A percentile compares a stretch with the other conserved stretches of the same genome.
Conservation (phyloP, 192 early-diverging fungal genomes). For the Jimgerdemannia lactiflua region DNA sequence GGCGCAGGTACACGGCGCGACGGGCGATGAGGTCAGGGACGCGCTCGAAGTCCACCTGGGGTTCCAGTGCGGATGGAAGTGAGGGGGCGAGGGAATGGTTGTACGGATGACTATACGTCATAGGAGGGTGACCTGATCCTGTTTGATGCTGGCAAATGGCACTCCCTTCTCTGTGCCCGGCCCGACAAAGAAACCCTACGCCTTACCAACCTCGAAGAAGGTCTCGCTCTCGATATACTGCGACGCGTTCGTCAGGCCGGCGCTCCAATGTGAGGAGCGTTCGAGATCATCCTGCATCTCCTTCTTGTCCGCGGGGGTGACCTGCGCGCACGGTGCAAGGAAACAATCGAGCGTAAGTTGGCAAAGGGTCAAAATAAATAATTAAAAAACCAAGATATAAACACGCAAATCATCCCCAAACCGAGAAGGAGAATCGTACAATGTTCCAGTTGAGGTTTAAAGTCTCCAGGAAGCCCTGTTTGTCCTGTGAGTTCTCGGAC, state of each 20-base stretch:
- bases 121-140: neutral
- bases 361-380: neutral
- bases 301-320: slow-evolving; percentile 24
- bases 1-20: slow-evolving; percentile 57
- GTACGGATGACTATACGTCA: slow-evolving; percentile 35
- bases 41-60: slow-evolving; percentile 66
- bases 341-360: neutral
- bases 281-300: slow-evolving; percentile 16
- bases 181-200: neutral
- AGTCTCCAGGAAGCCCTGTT: slow-evolving; percentile 51
- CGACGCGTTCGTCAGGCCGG: neutral
- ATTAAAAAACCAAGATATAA: too few relatives aligned
- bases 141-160: too few relatives aligned
- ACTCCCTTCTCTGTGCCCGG: too few relatives aligned
- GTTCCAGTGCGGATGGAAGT: slow-evolving; percentile 19
- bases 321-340: neutral
- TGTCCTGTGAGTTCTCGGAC: slow-evolving; percentile 35
- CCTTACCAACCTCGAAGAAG: slow-evolving; percentile 38
- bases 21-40: slow-evolving; percentile 60
- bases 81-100: slow-evolving; percentile 20
- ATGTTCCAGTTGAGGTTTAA: slow-evolving; percentile 47
- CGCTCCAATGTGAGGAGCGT: slow-evolving; percentile 3
- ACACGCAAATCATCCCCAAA: too few relatives aligned
- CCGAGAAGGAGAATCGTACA: slow-evolving; percentile 16
- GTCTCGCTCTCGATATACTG: slow-evolving; percentile 30